Conservation (phyloP, 768 basidiomycete species). For the Auricularia cornea region DNA sequence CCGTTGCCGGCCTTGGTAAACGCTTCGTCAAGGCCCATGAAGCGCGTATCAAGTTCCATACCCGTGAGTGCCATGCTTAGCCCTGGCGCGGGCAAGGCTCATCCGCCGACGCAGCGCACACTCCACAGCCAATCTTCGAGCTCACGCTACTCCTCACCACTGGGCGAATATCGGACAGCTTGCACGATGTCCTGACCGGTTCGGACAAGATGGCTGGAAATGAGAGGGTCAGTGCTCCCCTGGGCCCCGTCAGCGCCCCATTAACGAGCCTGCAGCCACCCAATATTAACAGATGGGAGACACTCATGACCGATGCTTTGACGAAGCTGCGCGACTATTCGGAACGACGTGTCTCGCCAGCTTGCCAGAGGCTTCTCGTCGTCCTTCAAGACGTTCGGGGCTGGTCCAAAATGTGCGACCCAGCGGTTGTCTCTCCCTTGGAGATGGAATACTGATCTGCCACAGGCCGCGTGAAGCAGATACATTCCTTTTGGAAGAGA, state of each 20-base stretch:
- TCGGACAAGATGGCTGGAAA: slow-evolving; percentile 63
- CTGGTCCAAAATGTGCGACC: slow-evolving; percentile 68
- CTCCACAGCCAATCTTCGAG: slow-evolving; percentile 59
- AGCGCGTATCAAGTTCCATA: slow-evolving; percentile 54
- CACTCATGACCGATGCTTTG: slow-evolving; percentile 59
- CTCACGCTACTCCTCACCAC: slow-evolving; percentile 63
- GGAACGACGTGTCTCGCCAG: slow-evolving; percentile 61
- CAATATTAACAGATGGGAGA: slow-evolving; percentile 58
- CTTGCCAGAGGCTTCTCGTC: slow-evolving; percentile 68
- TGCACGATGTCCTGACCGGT: slow-evolving; percentile 68
- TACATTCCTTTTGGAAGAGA: slow-evolving; percentile 61
- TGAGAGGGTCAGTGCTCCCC: slow-evolving; percentile 45
- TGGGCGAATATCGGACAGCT: slow-evolving; percentile 60
- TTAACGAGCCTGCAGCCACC: slow-evolving; percentile 1
- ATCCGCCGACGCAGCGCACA: slow-evolving; percentile 38
- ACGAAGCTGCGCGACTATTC: slow-evolving; percentile 65
- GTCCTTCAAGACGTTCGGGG: slow-evolving; percentile 71
- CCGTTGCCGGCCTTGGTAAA: not conserved
- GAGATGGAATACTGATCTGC: too few species aligned
- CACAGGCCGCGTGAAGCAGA: slow-evolving; percentile 46
- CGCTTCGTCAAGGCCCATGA: slow-evolving; percentile 44
- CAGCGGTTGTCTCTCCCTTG: too few species aligned
- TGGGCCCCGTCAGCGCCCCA: slow-evolving; percentile 1
- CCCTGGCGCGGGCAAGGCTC: not conserved
- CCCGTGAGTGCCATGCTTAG: slow-evolving; percentile 36